phyloP scores from a whole-genome alignment of 495 filamentous ascomycete species.

The Ramalina intermedia region DNA sequence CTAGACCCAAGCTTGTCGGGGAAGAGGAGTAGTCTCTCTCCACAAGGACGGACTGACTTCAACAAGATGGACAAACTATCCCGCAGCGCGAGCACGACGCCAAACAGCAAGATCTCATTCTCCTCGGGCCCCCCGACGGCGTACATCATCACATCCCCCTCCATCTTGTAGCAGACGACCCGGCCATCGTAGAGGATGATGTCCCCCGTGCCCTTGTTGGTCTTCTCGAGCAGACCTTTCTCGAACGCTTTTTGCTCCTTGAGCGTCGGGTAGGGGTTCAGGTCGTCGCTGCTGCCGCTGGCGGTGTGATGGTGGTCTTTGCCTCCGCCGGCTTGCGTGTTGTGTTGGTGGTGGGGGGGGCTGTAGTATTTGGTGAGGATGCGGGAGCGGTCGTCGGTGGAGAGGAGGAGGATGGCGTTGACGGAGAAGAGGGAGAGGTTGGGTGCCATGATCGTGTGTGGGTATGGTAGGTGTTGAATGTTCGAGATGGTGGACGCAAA shows the following conservation, averaged over 20 bases:
- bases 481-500: not conserved
- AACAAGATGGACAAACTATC: conserved; percentile 85
- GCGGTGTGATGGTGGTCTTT: conserved; percentile 48
- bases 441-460: conserved; percentile 27
- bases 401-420: conserved; percentile 84
- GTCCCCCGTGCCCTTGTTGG: conserved; percentile 84
- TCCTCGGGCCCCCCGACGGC: conserved; percentile 85
- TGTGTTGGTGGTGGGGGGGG: conserved; percentile 60
- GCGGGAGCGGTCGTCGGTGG: conserved; percentile 71
- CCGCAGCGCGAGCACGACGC: conserved; percentile 73
- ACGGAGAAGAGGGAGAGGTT: conserved; percentile 80
- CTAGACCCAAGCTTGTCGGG: no score
- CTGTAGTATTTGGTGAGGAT: conserved; percentile 95
- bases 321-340: conserved; percentile 24
- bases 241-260: conserved; percentile 94
- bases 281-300: conserved; percentile 27
- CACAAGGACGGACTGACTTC: conserved; percentile 44
- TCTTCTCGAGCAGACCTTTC: conserved; percentile 91
- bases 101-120: conserved; percentile 93
- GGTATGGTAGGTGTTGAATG: not conserved
- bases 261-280: conserved; percentile 71
- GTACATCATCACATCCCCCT: conserved; percentile 94
- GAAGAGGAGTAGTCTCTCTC: not conserved
- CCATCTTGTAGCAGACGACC: conserved; percentile 92
- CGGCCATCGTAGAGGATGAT: conserved; percentile 94